phyloP scores from a whole-genome alignment of 352 stramenopile genomes.

The Peronospora destructor region DNA sequence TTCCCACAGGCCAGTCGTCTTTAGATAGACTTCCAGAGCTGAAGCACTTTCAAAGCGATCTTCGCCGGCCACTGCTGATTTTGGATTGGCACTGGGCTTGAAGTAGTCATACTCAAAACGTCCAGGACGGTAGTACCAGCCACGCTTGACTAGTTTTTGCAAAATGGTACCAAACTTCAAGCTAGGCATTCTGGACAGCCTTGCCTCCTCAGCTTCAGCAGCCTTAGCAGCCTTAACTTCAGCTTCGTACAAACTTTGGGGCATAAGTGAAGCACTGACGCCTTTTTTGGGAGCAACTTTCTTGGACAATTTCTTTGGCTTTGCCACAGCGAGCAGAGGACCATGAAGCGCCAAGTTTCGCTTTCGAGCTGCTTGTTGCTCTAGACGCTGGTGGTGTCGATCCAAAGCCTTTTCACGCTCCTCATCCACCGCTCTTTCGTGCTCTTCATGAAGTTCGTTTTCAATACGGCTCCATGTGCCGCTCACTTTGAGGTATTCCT shows the following conservation, averaged over 20 bases:
- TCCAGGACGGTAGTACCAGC: constrained; percentile 63
- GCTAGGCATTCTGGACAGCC: constrained; percentile 18
- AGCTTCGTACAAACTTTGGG: constrained; percentile 20
- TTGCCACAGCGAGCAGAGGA: constrained; percentile 5
- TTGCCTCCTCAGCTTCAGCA: constrained; percentile 5
- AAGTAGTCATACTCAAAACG: constrained; percentile 85
- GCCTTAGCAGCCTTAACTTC: constrained; percentile 20
- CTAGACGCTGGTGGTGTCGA: constrained; percentile 31
- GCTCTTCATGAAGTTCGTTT: constrained; percentile 42
- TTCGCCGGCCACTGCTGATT: constrained; percentile 43
- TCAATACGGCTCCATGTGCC: constrained; percentile 58
- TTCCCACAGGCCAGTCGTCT: constrained; percentile 54
- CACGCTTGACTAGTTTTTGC: constrained; percentile 42
- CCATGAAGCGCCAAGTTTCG: constrained; percentile 18
- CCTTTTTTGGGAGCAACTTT: constrained; percentile 24
- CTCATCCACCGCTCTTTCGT: constrained; percentile 43
- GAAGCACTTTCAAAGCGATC: constrained; percentile 72
- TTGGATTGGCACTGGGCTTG: constrained; percentile 50
- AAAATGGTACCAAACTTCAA: constrained; percentile 57
- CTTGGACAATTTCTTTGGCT: constrained; percentile 24
- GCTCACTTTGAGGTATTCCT: constrained; percentile 52
- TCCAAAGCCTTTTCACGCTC: constrained; percentile 42
- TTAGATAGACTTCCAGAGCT: constrained; percentile 62
- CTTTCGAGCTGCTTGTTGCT: constrained; percentile 28
- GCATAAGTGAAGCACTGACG: constrained; percentile 2